phyloP scores from a whole-genome alignment of 2,329 filamentous ascomycete genomes.

The Fusarium cyanostomum region DNA sequence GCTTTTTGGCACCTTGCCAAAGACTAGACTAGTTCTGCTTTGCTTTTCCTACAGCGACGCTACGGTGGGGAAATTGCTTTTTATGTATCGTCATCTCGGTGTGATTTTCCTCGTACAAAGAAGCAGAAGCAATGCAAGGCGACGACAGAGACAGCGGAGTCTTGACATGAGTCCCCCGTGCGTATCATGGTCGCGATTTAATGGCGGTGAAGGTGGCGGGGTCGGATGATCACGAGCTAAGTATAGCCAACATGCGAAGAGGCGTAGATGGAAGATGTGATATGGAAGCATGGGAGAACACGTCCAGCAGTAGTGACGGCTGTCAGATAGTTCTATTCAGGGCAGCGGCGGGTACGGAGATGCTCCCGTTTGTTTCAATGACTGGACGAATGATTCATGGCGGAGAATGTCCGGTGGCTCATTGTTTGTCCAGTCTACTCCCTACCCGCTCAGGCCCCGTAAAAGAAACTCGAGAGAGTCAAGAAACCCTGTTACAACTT shows the following conservation, averaged over 20 bases:
- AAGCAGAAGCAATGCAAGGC: too few species aligned
- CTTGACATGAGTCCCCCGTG: conserved; percentile 6
- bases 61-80: conserved; percentile 23
- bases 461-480: too few species aligned
- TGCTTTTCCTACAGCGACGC: conserved; percentile 1
- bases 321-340: conserved; percentile 1
- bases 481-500: too few species aligned
- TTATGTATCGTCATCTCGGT: conserved; percentile 18
- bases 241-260: conserved; percentile 5
- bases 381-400: not conserved
- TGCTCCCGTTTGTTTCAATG: not conserved
- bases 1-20: not conserved
- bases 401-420: not conserved
- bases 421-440: not conserved
- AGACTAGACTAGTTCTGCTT: not conserved
- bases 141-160: too few species aligned
- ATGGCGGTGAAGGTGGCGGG: conserved; percentile 28
- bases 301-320: not conserved
- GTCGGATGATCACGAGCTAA: conserved; percentile 16
- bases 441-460: too few species aligned
- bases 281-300: not conserved
- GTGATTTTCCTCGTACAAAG: too few species aligned
- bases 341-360: not conserved
- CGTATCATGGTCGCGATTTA: not conserved
- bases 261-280: not conserved